Percentiles rank a stretch among this genome's conserved stretches.
Conservation (phyloP, 176 grass and related monocot genomes). For the Carex myosuroides region DNA sequence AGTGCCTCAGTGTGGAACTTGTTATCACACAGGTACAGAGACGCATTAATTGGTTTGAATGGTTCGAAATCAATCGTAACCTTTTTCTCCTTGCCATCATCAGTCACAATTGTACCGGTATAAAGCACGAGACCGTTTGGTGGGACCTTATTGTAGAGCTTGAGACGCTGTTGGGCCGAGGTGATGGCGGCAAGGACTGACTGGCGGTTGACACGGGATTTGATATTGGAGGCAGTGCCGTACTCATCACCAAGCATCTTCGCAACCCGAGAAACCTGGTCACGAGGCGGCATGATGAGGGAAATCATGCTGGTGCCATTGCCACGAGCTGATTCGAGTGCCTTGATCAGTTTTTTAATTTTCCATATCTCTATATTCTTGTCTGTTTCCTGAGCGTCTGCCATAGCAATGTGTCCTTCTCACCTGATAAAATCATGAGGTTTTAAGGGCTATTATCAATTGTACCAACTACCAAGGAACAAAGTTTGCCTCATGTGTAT, state of each 20-base stretch:
- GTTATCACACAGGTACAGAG: slow-evolving; percentile 66
- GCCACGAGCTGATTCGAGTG: slow-evolving; percentile 58
- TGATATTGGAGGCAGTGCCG: slow-evolving; percentile 70
- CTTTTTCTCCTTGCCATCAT: slow-evolving; percentile 78
- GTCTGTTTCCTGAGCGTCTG: slow-evolving; percentile 61
- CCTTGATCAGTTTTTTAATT: slow-evolving; percentile 77
- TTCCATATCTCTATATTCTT: slow-evolving; percentile 89
- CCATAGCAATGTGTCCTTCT: slow-evolving; percentile 17
- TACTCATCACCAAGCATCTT: slow-evolving; percentile 86
- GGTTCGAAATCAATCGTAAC: slow-evolving; percentile 74
- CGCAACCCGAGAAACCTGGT: slow-evolving; percentile 57
- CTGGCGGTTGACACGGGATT: slow-evolving; percentile 55
- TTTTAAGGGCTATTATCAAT: not conserved
- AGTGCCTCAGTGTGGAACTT: slow-evolving; percentile 73
- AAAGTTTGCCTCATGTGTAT: not conserved
- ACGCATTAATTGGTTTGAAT: slow-evolving; percentile 65
- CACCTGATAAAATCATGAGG: not conserved
- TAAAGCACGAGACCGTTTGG: slow-evolving; percentile 71
- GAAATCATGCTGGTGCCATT: slow-evolving; percentile 81
- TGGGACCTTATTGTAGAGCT: slow-evolving; percentile 71
- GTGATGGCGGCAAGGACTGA: slow-evolving; percentile 74
- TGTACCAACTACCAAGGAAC: not conserved
- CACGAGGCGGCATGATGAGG: slow-evolving; percentile 65
- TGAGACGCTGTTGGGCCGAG: slow-evolving; percentile 64
- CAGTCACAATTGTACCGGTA: slow-evolving; percentile 61